Evolutionary conservation across 2,329 filamentous ascomycete species (phyloP).

Genomic region (Ceratocystis alfenasii): DNA sequence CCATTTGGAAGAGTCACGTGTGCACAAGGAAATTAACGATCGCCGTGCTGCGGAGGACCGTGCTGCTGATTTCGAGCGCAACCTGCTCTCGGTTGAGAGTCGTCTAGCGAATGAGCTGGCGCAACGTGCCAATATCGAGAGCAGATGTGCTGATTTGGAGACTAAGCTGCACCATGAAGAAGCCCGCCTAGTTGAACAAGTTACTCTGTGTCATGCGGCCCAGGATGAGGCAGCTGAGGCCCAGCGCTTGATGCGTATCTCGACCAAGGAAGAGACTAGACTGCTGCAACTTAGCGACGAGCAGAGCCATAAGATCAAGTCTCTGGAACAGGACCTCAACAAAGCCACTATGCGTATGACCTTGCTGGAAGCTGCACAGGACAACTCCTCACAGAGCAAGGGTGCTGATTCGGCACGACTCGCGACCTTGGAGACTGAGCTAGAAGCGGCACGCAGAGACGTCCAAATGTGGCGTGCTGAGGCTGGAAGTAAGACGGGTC

Average conservation of each 20-base stretch:
- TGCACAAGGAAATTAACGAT: conserved; percentile 38
- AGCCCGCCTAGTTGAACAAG: conserved; percentile 51
- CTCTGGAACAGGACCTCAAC: conserved; percentile 43
- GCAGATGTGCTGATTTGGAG: conserved; percentile 57
- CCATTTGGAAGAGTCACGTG: conserved; percentile 36
- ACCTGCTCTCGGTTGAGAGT: conserved; percentile 46
- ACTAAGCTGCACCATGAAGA: conserved; percentile 54
- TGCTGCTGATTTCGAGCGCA: conserved; percentile 41
- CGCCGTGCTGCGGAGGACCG: conserved; percentile 44
- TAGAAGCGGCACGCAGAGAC: conserved; percentile 45
- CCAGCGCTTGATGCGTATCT: conserved; percentile 55
- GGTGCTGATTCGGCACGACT: conserved; percentile 45
- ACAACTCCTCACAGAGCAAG: conserved; percentile 42
- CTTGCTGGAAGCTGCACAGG: conserved; percentile 57
- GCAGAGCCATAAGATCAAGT: conserved; percentile 53
- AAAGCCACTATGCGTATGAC: conserved; percentile 50
- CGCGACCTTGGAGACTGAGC: conserved; percentile 39
- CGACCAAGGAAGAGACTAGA: conserved; percentile 60
- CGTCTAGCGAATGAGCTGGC: conserved; percentile 50
- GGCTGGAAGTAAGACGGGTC: conserved; percentile 46
- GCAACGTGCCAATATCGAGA: conserved; percentile 46
- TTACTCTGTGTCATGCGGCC: conserved; percentile 49
- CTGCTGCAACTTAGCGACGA: conserved; percentile 57
- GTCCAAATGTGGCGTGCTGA: conserved; percentile 50
- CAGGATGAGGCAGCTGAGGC: conserved; percentile 62